These are phyloP conservation scores for Fusarium pilosicola DNA, from an alignment of 2,329 filamentous ascomycete genomes.

Conservation along the genomic window DNA sequence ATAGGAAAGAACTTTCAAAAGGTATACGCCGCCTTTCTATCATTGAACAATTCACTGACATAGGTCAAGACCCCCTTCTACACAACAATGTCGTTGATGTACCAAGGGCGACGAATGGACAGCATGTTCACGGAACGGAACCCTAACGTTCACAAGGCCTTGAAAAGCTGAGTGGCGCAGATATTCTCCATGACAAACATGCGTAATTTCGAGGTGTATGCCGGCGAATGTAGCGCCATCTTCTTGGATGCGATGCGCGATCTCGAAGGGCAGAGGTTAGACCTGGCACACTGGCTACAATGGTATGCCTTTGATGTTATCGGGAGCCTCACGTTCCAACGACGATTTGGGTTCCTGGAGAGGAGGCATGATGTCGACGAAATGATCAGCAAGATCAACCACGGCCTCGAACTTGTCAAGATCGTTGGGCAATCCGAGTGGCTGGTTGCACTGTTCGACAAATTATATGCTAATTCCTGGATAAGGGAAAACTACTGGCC, in stretches of 20 bases:
- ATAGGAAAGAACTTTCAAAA: not conserved
- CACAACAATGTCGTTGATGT: not conserved
- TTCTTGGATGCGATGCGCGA: not conserved
- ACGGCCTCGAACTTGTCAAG: not conserved
- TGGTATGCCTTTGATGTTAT: not conserved
- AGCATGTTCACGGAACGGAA: not conserved
- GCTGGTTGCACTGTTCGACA: not conserved
- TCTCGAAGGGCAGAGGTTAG: not conserved
- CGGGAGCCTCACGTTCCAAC: not conserved
- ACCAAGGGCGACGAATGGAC: not conserved
- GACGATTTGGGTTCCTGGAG: not conserved
- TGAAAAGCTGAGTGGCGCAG: not conserved
- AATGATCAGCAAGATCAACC: not conserved
- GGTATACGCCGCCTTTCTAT: fast-evolving
- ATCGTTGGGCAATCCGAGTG: not conserved
- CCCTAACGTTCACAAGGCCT: fast-evolving
- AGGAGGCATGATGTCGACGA: not conserved
- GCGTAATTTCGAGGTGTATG: not conserved
- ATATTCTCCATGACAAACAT: not conserved
- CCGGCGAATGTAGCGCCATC: not conserved
- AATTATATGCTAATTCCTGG: not conserved
- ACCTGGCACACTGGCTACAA: not conserved
- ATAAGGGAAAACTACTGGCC: not conserved
- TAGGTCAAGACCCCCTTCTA: not conserved
- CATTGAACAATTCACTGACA: not conserved